A percentile compares a stretch with the other conserved stretches of the same genome.
These are phyloP conservation scores for Sugiyamaella marilandica DNA, from an alignment of 805 yeast species.

Conservation along the genomic window DNA sequence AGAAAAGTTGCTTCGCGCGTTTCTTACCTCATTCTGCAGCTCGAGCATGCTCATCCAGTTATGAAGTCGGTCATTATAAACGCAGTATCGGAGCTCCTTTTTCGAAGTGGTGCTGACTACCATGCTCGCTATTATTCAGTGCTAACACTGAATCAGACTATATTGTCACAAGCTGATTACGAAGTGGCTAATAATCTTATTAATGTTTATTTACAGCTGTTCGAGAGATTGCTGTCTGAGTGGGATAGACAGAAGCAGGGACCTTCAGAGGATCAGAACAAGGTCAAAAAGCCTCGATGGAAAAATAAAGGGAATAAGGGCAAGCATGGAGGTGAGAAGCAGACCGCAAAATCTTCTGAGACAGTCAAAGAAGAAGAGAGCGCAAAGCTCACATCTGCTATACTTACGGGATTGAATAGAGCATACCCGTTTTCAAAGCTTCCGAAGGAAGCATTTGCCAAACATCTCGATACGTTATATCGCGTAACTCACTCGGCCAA, in stretches of 20 bases:
- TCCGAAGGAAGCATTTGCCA: constrained; percentile 56
- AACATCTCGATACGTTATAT: constrained; percentile 79
- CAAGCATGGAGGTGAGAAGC: constrained; percentile 58
- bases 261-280: constrained; percentile 34
- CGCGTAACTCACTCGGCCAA: constrained; percentile 90
- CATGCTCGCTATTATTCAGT: constrained; percentile 86
- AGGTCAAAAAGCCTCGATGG: constrained; percentile 56
- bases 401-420: constrained; percentile 91
- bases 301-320: constrained; percentile 78
- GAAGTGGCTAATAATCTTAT: constrained; percentile 79
- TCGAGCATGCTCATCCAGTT: constrained; percentile 91
- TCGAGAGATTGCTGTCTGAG: constrained; percentile 74
- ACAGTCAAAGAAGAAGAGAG: constrained; percentile 61
- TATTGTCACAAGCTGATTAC: constrained; percentile 70
- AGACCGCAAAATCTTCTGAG: constrained; percentile 25
- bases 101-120: constrained; percentile 68
- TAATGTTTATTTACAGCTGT: constrained; percentile 78
- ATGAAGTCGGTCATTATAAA: constrained; percentile 83
- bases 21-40: constrained; percentile 69
- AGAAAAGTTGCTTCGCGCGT: constrained; percentile 86
- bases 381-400: constrained; percentile 79
- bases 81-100: constrained; percentile 72
- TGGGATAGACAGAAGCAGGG: constrained; percentile 47
- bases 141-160: constrained; percentile 87
- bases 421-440: constrained; percentile 88